Conservation (phyloP, 2,329 filamentous ascomycete species). For the Paecilomyces formosus region DNA sequence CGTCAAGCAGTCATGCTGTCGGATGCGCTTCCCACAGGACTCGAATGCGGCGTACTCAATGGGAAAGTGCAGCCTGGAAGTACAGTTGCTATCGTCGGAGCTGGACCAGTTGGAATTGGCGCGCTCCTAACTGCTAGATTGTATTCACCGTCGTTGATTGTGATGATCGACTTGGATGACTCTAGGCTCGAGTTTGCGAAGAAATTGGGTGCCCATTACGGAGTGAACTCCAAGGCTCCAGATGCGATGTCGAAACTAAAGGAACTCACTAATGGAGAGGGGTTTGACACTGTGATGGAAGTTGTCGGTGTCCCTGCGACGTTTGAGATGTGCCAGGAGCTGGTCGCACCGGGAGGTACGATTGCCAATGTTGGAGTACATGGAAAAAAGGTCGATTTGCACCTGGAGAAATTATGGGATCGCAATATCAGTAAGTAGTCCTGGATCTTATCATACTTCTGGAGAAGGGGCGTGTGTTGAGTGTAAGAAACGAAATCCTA, state of each 20-base stretch:
- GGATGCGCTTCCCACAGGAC: slow-evolving; percentile 51
- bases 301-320: slow-evolving; percentile 49
- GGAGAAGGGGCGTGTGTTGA: not conserved
- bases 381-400: slow-evolving; percentile 45
- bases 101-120: slow-evolving; percentile 51
- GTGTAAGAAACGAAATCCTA: not conserved
- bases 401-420: slow-evolving; percentile 49
- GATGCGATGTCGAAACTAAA: slow-evolving; percentile 34
- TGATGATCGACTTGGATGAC: slow-evolving; percentile 46
- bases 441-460: not conserved
- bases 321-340: slow-evolving; percentile 46
- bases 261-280: slow-evolving; percentile 42
- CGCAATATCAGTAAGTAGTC: slow-evolving; percentile 43
- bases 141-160: slow-evolving; percentile 46
- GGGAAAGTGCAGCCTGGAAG: slow-evolving; percentile 45
- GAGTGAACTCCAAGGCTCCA: slow-evolving; percentile 31
- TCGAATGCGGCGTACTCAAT: slow-evolving; percentile 49
- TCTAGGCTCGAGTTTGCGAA: slow-evolving; percentile 42
- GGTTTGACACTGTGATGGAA: slow-evolving; percentile 53
- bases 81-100: slow-evolving; percentile 49
- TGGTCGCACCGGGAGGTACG: slow-evolving; percentile 47
- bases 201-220: slow-evolving; percentile 42
- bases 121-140: slow-evolving; percentile 48
- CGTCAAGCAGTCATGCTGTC: slow-evolving; percentile 41
- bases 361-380: slow-evolving; percentile 55